Evolutionary conservation across 2,329 filamentous ascomycete genomes (phyloP).

Genomic region (Stagonosporopsis cucurbitacearum): DNA sequence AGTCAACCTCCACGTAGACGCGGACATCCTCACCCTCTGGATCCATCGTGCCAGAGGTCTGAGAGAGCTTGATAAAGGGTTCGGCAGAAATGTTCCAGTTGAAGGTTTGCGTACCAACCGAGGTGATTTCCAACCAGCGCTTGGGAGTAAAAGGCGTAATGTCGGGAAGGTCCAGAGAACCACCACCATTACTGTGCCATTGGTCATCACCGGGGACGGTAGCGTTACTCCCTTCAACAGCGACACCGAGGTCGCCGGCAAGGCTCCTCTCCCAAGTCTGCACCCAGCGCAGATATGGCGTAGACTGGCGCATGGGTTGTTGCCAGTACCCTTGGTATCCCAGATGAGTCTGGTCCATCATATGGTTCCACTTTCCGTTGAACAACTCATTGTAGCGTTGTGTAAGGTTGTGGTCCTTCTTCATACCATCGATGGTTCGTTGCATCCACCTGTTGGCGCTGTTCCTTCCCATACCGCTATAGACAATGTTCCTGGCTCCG

Average conservation of each 20-base stretch:
- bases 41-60: conserved; percentile 39
- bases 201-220: conserved; percentile 71
- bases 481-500: conserved; percentile 47
- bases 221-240: conserved; percentile 70
- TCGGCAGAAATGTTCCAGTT: conserved; percentile 47
- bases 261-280: conserved; percentile 64
- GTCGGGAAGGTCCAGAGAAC: conserved; percentile 38
- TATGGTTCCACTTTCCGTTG: conserved; percentile 50
- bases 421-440: conserved; percentile 46
- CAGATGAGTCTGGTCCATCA: conserved; percentile 52
- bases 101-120: conserved; percentile 40
- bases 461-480: conserved; percentile 46
- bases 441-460: conserved; percentile 49
- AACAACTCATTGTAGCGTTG: conserved; percentile 44
- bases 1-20: conserved; percentile 49
- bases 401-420: conserved; percentile 46
- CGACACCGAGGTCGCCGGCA: conserved; percentile 68
- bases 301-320: conserved; percentile 73
- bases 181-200: conserved; percentile 60
- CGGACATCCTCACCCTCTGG: conserved; percentile 43
- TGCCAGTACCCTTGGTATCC: conserved; percentile 60
- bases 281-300: conserved; percentile 67
- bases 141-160: conserved; percentile 45
- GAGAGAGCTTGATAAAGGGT: conserved; percentile 47
- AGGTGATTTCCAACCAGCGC: conserved; percentile 49